phyloP scores from a whole-genome alignment of 2,329 filamentous ascomycete genomes.

The Ambrosiella cleistominuta region DNA sequence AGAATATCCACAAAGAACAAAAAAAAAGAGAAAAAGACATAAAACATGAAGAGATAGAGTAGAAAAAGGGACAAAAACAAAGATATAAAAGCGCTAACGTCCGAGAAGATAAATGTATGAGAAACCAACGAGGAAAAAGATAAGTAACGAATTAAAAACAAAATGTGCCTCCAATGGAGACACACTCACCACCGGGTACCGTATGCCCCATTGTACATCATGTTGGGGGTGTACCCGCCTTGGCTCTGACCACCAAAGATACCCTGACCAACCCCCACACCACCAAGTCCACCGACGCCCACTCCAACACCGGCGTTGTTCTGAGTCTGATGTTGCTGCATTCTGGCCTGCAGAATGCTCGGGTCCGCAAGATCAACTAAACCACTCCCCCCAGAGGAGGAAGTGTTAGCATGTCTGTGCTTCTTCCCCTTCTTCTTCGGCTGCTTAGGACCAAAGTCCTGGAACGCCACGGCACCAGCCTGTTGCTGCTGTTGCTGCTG shows the following conservation, averaged over 20 bases:
- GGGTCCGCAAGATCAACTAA: conserved; percentile 99
- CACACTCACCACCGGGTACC: conserved; percentile 12
- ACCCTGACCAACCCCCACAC: conserved; percentile 48
- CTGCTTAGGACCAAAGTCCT: conserved; percentile 90
- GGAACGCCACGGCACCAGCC: conserved; percentile 34
- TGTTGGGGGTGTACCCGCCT: conserved; percentile 85
- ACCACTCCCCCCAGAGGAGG: conserved; percentile 97
- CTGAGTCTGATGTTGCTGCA: conserved; percentile 65
- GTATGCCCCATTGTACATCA: conserved; percentile 45
- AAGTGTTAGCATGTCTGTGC: conserved; percentile 99
- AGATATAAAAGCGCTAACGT: conserved; percentile 14
- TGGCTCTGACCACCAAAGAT: conserved; percentile 64
- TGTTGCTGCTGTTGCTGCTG: conserved; percentile 10
- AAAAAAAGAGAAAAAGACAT: conserved; percentile 7
- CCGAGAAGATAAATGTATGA: conserved; percentile 14
- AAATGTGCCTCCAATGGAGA: neutral
- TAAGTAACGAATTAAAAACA: conserved; percentile 15
- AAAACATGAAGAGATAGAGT: conserved; percentile 7
- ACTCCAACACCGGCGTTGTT: conserved; percentile 49
- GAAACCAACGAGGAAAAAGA: conserved; percentile 15
- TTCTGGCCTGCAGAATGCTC: conserved; percentile 95
- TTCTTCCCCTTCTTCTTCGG: conserved; percentile 99
- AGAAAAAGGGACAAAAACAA: conserved; percentile 15
- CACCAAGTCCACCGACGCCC: conserved; percentile 9
- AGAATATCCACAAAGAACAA: conserved; percentile 12